A percentile compares a stretch with the other conserved stretches of the same genome.
These are phyloP conservation scores for Eragrostis curvula DNA, from an alignment of 176 grass and related monocot genomes.

Conservation along the genomic window DNA sequence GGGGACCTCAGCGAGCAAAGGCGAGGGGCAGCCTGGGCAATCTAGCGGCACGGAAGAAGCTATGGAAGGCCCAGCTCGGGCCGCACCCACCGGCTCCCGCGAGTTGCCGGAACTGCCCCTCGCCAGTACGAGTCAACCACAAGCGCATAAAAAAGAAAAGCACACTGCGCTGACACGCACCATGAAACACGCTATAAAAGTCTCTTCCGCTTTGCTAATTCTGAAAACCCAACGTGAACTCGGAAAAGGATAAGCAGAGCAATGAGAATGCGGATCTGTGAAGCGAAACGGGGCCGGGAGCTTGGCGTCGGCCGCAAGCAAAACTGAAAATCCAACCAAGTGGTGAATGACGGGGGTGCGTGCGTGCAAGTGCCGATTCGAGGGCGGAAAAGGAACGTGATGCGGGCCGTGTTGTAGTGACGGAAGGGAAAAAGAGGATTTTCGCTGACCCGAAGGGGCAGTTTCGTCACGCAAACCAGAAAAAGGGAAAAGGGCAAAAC, in stretches of 20 bases:
- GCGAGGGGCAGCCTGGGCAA: slow-evolving; percentile 33
- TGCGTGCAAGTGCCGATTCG: not conserved
- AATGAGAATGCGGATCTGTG: slow-evolving; percentile 50
- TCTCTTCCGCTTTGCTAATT: not conserved
- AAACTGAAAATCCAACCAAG: not conserved
- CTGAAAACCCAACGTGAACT: not conserved
- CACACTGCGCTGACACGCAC: not conserved
- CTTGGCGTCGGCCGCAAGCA: not conserved
- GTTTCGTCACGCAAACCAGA: slow-evolving; percentile 33
- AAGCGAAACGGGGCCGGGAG: not conserved
- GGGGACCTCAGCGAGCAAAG: not conserved
- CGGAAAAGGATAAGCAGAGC: too few species aligned
- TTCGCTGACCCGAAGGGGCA: slow-evolving; percentile 39
- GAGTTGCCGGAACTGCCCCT: slow-evolving; percentile 24
- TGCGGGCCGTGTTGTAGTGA: not conserved
- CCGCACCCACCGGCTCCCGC: slow-evolving; percentile 10
- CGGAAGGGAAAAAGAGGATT: slow-evolving; percentile 29
- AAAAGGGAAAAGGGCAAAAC: not conserved
- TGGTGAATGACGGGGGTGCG: not conserved
- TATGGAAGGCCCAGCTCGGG: slow-evolving; percentile 29
- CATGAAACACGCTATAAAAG: not conserved
- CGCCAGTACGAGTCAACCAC: slow-evolving; percentile 42
- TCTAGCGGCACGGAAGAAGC: slow-evolving; percentile 8
- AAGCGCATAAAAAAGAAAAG: not conserved
- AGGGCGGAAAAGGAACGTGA: not conserved